A percentile compares a stretch with the other conserved stretches of the same genome.
Evolutionary conservation across 257 asterid species (phyloP).

Genomic region (Petrea volubilis): DNA sequence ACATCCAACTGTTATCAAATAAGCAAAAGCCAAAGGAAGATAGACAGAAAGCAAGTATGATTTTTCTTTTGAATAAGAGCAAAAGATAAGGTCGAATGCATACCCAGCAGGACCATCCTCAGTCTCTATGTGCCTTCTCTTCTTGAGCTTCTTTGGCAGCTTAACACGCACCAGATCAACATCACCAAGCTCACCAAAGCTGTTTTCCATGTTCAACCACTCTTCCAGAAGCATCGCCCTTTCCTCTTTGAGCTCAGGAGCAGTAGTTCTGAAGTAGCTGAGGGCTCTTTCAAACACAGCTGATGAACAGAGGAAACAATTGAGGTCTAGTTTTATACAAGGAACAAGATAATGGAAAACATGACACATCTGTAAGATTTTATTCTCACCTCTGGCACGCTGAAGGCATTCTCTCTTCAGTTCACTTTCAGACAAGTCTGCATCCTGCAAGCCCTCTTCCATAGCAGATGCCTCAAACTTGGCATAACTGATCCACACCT

Average conservation of each 20-base stretch:
- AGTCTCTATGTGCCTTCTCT: constrained; percentile 79
- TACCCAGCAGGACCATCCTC: constrained; percentile 92
- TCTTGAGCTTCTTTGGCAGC: constrained; percentile 89
- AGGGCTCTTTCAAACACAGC: constrained; percentile 85
- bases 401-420: constrained; percentile 58
- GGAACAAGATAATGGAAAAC: constrained; percentile 5
- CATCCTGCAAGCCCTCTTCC: constrained; percentile 42
- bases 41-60: neutral
- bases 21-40: neutral
- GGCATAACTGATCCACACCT: constrained; percentile 98
- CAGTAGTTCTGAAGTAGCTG: constrained; percentile 64
- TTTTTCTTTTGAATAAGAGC: neutral
- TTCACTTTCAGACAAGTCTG: constrained; percentile 53
- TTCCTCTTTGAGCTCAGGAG: constrained; percentile 90
- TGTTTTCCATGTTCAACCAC: constrained; percentile 73
- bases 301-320: constrained; percentile 28
- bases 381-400: constrained; percentile 71
- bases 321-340: neutral
- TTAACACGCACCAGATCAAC: constrained; percentile 66
- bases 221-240: constrained; percentile 92
- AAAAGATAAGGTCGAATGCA: constrained; percentile 17
- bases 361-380: neutral
- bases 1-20: no score
- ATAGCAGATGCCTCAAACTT: constrained; percentile 83
- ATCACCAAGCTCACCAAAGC: constrained; percentile 82